phyloP scores from a whole-genome alignment of 371 early-diverging fungal species.

The Mortierella sp. region DNA sequence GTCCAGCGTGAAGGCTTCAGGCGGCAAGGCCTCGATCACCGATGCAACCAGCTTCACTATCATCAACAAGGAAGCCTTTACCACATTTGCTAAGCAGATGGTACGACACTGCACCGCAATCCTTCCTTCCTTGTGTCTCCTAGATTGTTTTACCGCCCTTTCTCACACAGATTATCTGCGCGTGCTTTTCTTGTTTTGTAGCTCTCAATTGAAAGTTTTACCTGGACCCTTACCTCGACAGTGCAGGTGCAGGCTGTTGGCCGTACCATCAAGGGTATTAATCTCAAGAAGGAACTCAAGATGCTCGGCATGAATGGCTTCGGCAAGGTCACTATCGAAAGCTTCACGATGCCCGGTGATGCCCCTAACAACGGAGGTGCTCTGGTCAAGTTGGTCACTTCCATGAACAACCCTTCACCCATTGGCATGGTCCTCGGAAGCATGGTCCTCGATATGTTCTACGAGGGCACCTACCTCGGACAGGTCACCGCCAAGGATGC shows the following conservation, averaged over 20 bases:
- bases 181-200: background rate
- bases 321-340: constrained; percentile 61
- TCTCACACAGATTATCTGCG: too few relatives aligned
- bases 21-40: constrained; percentile 60
- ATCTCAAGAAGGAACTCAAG: constrained; percentile 63
- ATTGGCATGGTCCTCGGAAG: constrained; percentile 69
- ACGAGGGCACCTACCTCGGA: constrained; percentile 64
- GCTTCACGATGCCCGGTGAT: constrained; percentile 67
- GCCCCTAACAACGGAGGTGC: constrained; percentile 66
- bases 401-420: constrained; percentile 68
- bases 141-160: too few relatives aligned
- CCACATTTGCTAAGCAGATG: constrained; percentile 64
- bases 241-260: constrained; percentile 66
- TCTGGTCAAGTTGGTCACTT: constrained; percentile 63
- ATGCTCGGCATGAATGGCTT: constrained; percentile 64
- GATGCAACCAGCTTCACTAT: constrained; percentile 63
- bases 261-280: constrained; percentile 50
- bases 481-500: constrained; percentile 61
- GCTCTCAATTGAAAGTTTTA: constrained; percentile 54
- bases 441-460: constrained; percentile 64
- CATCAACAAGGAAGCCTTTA: constrained; percentile 60
- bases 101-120: constrained; percentile 1
- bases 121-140: too few relatives aligned
- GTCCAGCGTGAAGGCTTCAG: constrained; percentile 59
- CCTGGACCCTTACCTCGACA: constrained; percentile 67